Evolutionary conservation across 129 eudicot species (phyloP), one percentile per base, ranked within the genome.

Genomic region (Centella asiatica): DNA sequence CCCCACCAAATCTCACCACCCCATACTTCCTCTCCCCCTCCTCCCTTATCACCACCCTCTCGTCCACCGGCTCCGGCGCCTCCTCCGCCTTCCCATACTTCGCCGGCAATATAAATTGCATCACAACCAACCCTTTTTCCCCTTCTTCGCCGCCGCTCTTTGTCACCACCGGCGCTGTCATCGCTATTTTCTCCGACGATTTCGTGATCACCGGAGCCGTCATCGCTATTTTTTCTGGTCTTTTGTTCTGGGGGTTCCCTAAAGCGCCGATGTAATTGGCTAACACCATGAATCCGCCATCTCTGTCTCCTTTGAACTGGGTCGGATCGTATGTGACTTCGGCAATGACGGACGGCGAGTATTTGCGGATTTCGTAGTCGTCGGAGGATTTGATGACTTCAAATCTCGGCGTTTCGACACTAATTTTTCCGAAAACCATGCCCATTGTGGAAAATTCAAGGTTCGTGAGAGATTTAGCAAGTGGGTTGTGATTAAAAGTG

Each of bases 41-140:
- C 62, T 81, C 96, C 78, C 55, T 80, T 4, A 92, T 61, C 88
- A 81, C 96, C 84, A 92, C 98, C 76, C 98, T 77, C 81, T 92
- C 96, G 24, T 92, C 98, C 83, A 81, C 68, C 69, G 94, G 90
- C 88, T 11, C 57, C 69, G 98, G 98, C 47, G 94, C 90, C 44
- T 84, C 98, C 85, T 79, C 88, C 20, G 74, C 98, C 57, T 20
- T 77, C 11, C 24, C 44, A 7, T 86, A 90, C 87, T 81, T 84
- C 55, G 74, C 71, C 73, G 88, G 90, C 79, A 92, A 40, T 39
- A 72, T 71, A 49, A 92, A 92, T 64, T 66, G 79, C 98, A 87
- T 87, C 34, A 79, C 85, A 74, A 84, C 72, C 83, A 45, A 32
- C 63, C 25, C 23, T 6, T 33, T 56, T 1, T 58, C 76, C 0